Base-by-base conservation (phyloP, 2,329 filamentous ascomycete genomes). In the Elsinoe necatrix region DNA sequence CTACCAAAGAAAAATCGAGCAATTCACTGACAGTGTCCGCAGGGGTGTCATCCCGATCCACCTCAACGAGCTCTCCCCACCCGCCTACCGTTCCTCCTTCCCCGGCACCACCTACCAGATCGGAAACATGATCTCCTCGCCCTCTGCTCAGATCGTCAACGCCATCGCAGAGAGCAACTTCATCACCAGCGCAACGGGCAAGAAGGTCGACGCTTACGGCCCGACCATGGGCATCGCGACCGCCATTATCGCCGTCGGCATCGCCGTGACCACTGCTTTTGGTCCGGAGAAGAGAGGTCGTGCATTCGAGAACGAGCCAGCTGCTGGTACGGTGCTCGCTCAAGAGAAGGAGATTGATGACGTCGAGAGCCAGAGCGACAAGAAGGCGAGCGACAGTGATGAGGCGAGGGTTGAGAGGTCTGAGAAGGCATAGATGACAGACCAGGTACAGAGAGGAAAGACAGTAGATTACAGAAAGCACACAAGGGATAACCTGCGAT, bases 91-190 rank as follows among this genome's bases (percentile, higher is more conserved):
- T 29, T 85, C 84, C 0, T 83, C 80, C 1, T 86, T 89, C 66
- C 82, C 84, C 0, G 86, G 83, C 16, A 77, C 86, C 52, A 83
- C 83, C 0, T 89, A 89, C 69, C 86, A 89, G 73, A 71, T 89
- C 7, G 86, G 85, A 5, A 89, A 88, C 74, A 84, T 88, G 77
- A 83, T 86, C 54, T 85, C 83, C 1, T 84, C 83, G 0, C 85
- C 85, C 0, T 84, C 81, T 0, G 83, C 86, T 0, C 86, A 90
- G 68, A 90, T 91, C 48, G 84, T 90, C 66, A 89, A 89, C 59
- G 85, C 84, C 11, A 77, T 90, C 52, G 77, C 86, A 1, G 85
- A 90, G 65, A 78, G 73, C 43, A 77, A 76, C 31, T 77, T 77
- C 37, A 74, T 89, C 45, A 80, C 69, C 0, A 74, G 77, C 39